These are phyloP conservation scores for Arthromyces matolae DNA, from an alignment of 768 basidiomycete species.

Conservation along the genomic window DNA sequence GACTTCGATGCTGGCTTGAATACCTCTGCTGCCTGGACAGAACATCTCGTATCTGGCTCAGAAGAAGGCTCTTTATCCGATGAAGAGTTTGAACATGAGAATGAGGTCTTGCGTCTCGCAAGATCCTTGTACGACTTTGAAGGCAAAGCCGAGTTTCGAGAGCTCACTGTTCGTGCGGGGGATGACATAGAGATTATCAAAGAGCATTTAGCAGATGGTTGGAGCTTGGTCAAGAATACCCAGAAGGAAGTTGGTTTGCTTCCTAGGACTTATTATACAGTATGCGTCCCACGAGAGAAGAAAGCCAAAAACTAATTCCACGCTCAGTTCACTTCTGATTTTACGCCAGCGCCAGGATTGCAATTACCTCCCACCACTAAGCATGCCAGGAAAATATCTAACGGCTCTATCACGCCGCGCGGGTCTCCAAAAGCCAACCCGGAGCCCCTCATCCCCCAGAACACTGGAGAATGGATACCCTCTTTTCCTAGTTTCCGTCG, in stretches of 20 bases:
- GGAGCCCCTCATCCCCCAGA: conserved; percentile 54
- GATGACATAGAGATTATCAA: conserved; percentile 69
- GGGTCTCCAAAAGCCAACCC: conserved; percentile 40
- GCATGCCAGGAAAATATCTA: conserved; percentile 31
- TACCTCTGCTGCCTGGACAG: conserved; percentile 75
- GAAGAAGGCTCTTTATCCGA: conserved; percentile 48
- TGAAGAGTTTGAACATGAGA: conserved; percentile 39
- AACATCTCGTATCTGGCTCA: conserved; percentile 43
- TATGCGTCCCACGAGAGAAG: conserved; percentile 28
- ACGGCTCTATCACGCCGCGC: conserved; percentile 46
- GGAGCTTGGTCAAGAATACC: conserved; percentile 66
- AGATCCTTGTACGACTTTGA: conserved; percentile 72
- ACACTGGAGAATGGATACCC: conserved; percentile 63
- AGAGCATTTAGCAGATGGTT: conserved; percentile 72
- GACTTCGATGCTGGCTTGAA: conserved; percentile 79
- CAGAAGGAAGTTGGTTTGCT: conserved; percentile 65
- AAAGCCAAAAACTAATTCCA: not conserved
- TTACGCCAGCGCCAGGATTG: conserved; percentile 45
- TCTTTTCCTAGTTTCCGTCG: conserved; percentile 65
- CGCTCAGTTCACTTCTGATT: conserved; percentile 61
- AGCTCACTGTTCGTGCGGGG: conserved; percentile 65
- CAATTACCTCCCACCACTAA: conserved; percentile 30
- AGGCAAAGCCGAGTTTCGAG: conserved; percentile 72
- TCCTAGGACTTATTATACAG: conserved; percentile 71
- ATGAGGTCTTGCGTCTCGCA: conserved; percentile 45